A percentile compares a stretch with the other conserved stretches of the same genome.
These are phyloP conservation scores for Aspergillus phoenicis DNA, from an alignment of 2,329 filamentous ascomycete genomes.

Conservation along the genomic window DNA sequence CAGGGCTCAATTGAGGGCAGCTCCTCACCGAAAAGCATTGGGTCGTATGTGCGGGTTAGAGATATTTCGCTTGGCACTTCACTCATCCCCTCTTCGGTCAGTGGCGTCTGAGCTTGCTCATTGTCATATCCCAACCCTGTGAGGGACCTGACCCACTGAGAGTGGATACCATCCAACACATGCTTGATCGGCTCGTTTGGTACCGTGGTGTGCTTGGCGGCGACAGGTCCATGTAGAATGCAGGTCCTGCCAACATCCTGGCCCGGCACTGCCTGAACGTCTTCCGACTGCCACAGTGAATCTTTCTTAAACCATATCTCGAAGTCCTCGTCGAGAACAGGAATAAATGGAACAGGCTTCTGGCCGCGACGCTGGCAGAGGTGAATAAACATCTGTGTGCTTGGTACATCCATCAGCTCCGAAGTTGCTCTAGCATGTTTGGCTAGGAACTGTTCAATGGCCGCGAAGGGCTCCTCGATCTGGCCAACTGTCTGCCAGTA, in stretches of 20 bases:
- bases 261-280: not conserved
- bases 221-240: slow-evolving; percentile 10
- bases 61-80: not conserved
- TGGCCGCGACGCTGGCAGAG: not conserved
- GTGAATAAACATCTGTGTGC: not conserved
- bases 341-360: slow-evolving; percentile 10
- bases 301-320: slow-evolving; percentile 15
- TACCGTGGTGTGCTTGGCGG: not conserved
- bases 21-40: not conserved
- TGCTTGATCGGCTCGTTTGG: slow-evolving; percentile 1
- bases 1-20: slow-evolving; percentile 9
- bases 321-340: slow-evolving; percentile 5
- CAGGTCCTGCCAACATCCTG: slow-evolving; percentile 5
- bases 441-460: not conserved
- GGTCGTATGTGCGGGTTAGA: not conserved
- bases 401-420: slow-evolving; percentile 1
- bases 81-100: not conserved
- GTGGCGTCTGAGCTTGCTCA: not conserved
- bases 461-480: not conserved
- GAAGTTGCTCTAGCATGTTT: not conserved
- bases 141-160: not conserved
- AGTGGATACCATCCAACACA: not conserved
- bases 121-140: not conserved
- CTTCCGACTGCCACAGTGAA: slow-evolving; percentile 11
- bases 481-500: not conserved